Evolutionary conservation across 2,329 filamentous ascomycete genomes (phyloP).

Genomic region (Colletotrichum tropicale): DNA sequence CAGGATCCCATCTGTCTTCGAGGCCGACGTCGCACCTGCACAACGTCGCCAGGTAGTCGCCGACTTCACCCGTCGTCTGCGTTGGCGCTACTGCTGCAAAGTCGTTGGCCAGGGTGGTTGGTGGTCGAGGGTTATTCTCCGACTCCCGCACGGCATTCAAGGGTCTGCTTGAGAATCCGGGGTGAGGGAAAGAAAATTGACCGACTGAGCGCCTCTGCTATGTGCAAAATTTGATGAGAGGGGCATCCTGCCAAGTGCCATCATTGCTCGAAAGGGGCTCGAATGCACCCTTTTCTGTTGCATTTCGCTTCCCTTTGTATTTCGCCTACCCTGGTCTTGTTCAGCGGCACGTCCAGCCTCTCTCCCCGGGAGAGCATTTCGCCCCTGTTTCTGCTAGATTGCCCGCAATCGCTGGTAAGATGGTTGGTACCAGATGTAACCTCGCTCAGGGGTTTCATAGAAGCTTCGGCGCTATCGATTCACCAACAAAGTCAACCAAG

Average conservation of each 20-base stretch:
- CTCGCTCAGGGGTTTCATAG: not conserved
- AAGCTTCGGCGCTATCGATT: slow-evolving; percentile 13
- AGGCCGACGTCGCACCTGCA: not conserved
- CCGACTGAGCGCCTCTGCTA: not conserved
- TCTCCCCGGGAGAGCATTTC: not conserved
- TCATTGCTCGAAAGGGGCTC: not conserved
- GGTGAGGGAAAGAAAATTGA: not conserved
- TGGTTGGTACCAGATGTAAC: not conserved
- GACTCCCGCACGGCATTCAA: not conserved
- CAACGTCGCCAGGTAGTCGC: not conserved
- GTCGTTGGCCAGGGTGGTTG: not conserved
- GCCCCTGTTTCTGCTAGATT: slow-evolving; percentile 1
- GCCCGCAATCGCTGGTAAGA: not conserved
- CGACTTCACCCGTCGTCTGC: not conserved
- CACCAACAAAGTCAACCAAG: not conserved
- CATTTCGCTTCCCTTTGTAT: slow-evolving; percentile 9
- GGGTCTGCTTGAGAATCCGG: not conserved
- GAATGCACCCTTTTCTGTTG: not conserved
- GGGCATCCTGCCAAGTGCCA: not conserved
- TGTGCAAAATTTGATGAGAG: not conserved
- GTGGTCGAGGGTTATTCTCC: not conserved
- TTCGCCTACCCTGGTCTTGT: slow-evolving; percentile 11
- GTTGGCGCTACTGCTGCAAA: not conserved
- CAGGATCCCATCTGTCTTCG: not conserved
- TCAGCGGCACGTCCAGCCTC: not conserved